These are phyloP conservation scores for Kodamaea ohmeri DNA, from an alignment of 1,139 yeast species.

Conservation along the genomic window DNA sequence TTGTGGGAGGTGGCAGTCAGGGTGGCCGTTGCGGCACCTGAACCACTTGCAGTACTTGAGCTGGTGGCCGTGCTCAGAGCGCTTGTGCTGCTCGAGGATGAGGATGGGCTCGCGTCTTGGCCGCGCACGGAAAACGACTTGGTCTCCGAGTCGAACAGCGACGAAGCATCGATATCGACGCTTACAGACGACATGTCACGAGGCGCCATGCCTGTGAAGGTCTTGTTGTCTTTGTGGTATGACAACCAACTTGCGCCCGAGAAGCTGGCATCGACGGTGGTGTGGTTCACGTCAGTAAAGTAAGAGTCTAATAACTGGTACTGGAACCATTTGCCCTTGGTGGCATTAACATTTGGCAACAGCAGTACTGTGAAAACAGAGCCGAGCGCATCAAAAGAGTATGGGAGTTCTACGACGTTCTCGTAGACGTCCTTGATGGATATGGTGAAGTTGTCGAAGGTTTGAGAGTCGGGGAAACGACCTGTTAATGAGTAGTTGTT, in stretches of 20 bases:
- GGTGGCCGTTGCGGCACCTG: slow-evolving; percentile 10
- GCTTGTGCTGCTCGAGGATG: slow-evolving; percentile 23
- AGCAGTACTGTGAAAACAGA: slow-evolving; percentile 53
- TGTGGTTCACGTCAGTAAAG: slow-evolving; percentile 53
- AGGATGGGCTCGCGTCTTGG: slow-evolving; percentile 25
- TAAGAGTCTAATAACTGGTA: slow-evolving; percentile 51
- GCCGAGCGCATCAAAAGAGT: slow-evolving; percentile 46
- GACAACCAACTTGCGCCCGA: slow-evolving; percentile 56
- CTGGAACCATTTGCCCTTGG: slow-evolving; percentile 56
- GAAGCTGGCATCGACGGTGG: slow-evolving; percentile 47
- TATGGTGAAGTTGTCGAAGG: slow-evolving; percentile 50
- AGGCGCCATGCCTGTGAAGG: slow-evolving; percentile 72
- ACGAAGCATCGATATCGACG: slow-evolving; percentile 54
- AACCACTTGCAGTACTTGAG: slow-evolving; percentile 18
- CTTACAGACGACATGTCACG: slow-evolving; percentile 46
- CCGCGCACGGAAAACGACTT: slow-evolving; percentile 58
- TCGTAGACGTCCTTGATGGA: slow-evolving; percentile 60
- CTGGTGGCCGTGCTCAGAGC: no score
- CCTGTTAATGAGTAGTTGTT: slow-evolving; percentile 52
- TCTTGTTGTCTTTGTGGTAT: slow-evolving; percentile 56
- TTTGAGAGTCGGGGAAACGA: slow-evolving; percentile 48
- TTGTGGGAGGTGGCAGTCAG: slow-evolving; percentile 13
- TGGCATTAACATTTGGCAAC: slow-evolving; percentile 62
- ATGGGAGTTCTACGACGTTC: slow-evolving; percentile 60
- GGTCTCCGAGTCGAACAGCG: slow-evolving; percentile 30